Conservation (phyloP, 192 early-diverging fungal genomes). For the Coemansia sp. region DNA sequence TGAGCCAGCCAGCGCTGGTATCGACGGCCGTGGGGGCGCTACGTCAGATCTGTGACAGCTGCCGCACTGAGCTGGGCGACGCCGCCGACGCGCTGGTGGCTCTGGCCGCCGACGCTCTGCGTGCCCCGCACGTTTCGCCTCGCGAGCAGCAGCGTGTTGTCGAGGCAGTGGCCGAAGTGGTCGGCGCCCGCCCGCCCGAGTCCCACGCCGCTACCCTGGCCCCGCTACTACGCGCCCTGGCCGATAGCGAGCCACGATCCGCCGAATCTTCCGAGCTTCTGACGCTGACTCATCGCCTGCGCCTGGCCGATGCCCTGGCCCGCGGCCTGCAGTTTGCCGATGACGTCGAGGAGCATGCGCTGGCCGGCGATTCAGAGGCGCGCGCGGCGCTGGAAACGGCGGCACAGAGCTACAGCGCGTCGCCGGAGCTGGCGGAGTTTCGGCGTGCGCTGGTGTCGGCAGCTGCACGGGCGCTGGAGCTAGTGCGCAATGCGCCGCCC, state of each 20-base stretch:
- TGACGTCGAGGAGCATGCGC: slow-evolving; percentile 36
- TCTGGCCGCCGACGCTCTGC: slow-evolving; percentile 53
- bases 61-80: slow-evolving; percentile 56
- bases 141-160: slow-evolving; percentile 47
- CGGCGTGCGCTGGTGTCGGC: slow-evolving; percentile 4
- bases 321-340: slow-evolving; percentile 42
- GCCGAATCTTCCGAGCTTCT: slow-evolving; percentile 1
- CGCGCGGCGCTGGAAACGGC: slow-evolving; percentile 2
- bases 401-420: slow-evolving; percentile 25
- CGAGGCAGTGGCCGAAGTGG: slow-evolving; percentile 41
- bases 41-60: slow-evolving; percentile 64
- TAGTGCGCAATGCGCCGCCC: slow-evolving; percentile 5
- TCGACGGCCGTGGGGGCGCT: slow-evolving; percentile 59
- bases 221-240: slow-evolving; percentile 17
- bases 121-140: slow-evolving; percentile 20
- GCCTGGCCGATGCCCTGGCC: slow-evolving; percentile 26
- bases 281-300: slow-evolving; percentile 15
- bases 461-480: slow-evolving; percentile 5
- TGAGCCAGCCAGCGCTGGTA: slow-evolving; percentile 54
- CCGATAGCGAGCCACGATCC: slow-evolving; percentile 3
- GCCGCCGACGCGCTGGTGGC: slow-evolving; percentile 56
- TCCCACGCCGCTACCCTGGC: slow-evolving; percentile 11
- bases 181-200: slow-evolving; percentile 17
- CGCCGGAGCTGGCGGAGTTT: slow-evolving; percentile 14
- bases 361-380: slow-evolving; percentile 25